These are phyloP conservation scores for Ceriops zippeliana DNA, from an alignment of 345 rosid species.

Conservation along the genomic window DNA sequence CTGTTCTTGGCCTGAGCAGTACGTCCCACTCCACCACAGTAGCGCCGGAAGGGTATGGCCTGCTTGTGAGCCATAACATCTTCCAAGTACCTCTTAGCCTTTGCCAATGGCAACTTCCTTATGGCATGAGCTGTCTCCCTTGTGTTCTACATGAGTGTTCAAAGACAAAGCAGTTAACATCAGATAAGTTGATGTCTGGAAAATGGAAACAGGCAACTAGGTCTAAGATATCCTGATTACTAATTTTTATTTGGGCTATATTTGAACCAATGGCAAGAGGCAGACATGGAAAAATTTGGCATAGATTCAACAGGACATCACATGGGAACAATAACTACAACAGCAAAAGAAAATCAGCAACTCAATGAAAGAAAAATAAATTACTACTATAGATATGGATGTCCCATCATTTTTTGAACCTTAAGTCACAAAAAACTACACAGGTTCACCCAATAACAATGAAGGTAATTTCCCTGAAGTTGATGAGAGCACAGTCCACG, in stretches of 20 bases:
- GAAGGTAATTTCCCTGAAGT: slow-evolving; percentile 33
- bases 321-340: not conserved
- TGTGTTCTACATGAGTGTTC: slow-evolving; percentile 50
- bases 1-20: slow-evolving; percentile 99
- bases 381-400: not conserved
- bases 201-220: not conserved
- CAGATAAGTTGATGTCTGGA: not conserved
- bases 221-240: too few relatives aligned
- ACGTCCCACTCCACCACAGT: slow-evolving; percentile 90
- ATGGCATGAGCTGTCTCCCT: slow-evolving; percentile 87
- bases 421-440: slow-evolving; percentile 27
- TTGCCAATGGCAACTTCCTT: slow-evolving; percentile 74
- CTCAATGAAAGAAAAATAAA: not conserved
- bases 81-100: slow-evolving; percentile 95
- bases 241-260: too few relatives aligned
- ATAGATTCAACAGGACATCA: not conserved
- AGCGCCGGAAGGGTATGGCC: slow-evolving; percentile 94
- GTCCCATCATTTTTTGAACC: slow-evolving; percentile 53
- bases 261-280: too few relatives aligned
- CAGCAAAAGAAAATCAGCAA: not conserved
- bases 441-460: slow-evolving; percentile 62
- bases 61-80: slow-evolving; percentile 97
- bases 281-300: too few relatives aligned
- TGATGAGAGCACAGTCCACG: slow-evolving; percentile 22
- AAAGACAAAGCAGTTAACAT: not conserved